These are phyloP conservation scores for Chiua virens DNA, from an alignment of 768 basidiomycete genomes.

Conservation along the genomic window DNA sequence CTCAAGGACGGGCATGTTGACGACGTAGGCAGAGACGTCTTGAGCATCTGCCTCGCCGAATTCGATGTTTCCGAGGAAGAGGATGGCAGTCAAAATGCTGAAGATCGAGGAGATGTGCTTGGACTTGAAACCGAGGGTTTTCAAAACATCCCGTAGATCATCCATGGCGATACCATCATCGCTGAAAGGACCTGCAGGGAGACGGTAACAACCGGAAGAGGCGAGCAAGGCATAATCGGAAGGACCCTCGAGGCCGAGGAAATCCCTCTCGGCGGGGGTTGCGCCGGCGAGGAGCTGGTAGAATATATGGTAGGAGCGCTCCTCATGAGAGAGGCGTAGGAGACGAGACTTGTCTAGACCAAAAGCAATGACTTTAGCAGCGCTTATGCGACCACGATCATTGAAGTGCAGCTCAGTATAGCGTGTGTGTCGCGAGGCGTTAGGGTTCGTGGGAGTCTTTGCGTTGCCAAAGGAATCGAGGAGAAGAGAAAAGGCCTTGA, in stretches of 20 bases:
- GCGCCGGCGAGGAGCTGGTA: constrained; percentile 66
- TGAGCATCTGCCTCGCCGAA: constrained; percentile 55
- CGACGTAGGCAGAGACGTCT: constrained; percentile 53
- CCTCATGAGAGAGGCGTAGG: constrained; percentile 52
- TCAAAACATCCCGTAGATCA: constrained; percentile 56
- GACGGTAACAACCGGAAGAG: constrained; percentile 59
- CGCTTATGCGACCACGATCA: constrained; percentile 52
- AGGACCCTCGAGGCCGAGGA: constrained; percentile 53
- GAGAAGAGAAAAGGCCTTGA: constrained; percentile 52
- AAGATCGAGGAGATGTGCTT: constrained; percentile 58
- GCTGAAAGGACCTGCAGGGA: constrained; percentile 63
- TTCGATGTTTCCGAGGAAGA: constrained; percentile 57
- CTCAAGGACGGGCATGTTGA: constrained; percentile 48
- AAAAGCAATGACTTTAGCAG: constrained; percentile 58
- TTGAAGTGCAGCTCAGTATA: constrained; percentile 65
- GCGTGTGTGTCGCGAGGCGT: constrained; percentile 61
- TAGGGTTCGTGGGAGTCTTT: constrained; percentile 61
- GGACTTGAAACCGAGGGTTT: constrained; percentile 59
- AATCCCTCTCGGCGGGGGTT: constrained; percentile 52
- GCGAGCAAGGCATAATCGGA: constrained; percentile 59
- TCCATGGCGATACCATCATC: constrained; percentile 60
- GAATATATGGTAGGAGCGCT: constrained; percentile 65
- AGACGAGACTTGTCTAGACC: constrained; percentile 65
- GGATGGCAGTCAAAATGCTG: constrained; percentile 50
- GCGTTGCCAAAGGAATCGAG: constrained; percentile 67